Base-by-base conservation (phyloP, 2,329 filamentous ascomycete species). In the Botrytis fabae region DNA sequence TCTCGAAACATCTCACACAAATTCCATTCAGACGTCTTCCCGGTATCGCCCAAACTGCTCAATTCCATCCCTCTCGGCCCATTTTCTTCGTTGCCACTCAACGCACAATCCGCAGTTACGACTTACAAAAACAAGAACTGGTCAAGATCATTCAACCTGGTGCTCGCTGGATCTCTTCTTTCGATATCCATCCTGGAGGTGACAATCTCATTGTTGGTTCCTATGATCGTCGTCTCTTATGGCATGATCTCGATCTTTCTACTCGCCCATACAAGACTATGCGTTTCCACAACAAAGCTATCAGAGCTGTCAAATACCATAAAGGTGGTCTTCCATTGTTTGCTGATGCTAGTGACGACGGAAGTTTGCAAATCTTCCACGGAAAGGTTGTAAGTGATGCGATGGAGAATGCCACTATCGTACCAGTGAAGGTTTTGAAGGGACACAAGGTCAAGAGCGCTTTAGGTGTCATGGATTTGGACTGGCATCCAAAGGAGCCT, bases 81-180 rank as follows among this genome's bases (percentile, higher is more conserved):
- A 90, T 97, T 68, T 95, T 99, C 85, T 98, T 98, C 81, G 93
- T 99, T 72, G 96, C 96, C 4, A 98, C 97, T 18, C 94, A 97
- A 82, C 93, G 95, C 78, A 92, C 92, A 73, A 95, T 99, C 80
- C 92, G 96, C 73, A 93, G 93, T 80, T 99, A 99, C 84, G 96
- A 99, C 82, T 88, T 99, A 63, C 92, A 95, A 76, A 91, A 91
- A 79, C 94, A 98, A 81, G 93, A 97, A 80, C 89, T 99, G 48
- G 88, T 98, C 82, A 97, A 97, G 85, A 93, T 96, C 73, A 85
- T 99, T 73, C 94, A 97, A 81, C 96, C 96, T 0, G 96, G 96
- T 79, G 95, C 95, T 4, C 91, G 95, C 76, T 94, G 95, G 94
- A 98, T 99, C 78, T 97, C 93, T 2, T 93, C 91, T 25, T 95